Evolutionary conservation across 441 rosid species (phyloP), one percentile per base, ranked within the genome.

Genomic region (Corymbia calophylla): DNA sequence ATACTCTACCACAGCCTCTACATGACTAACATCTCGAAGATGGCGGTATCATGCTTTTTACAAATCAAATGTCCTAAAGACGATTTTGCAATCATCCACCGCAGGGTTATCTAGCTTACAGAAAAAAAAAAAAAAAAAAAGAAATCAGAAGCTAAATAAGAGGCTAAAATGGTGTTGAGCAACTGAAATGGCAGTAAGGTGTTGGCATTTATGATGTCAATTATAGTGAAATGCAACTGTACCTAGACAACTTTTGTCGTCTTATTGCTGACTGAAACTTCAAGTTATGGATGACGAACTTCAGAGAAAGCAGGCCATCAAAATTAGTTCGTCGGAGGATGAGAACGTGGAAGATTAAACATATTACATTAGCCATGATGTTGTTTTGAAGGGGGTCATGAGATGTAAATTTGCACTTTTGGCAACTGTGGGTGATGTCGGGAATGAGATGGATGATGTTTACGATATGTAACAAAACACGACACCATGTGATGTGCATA

Each of bases 401-500:
- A 62, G 68, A 62, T 58, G n/a, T 2, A 58, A 23, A 58, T 10
- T 9, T 11, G 62, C 62, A 58, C 62, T 58, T 58, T 60, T 60
- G 29, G 66, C 16, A 5, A 29, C 32, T 13, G 8, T 62, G 2
- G 68, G 32, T 62, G 68, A 15, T 62, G 68, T 62, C 31, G 17
- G 32, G 32, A 62, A 62, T 62, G 68, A 62, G 68, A 5, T 62
- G 32, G 32, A 62, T 62, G 68, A 62, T 62, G 32, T 62, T 62
- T 29, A 13, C 1, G 68, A 29, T 5, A 62, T 62, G 68, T 62
- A 62, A 62, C 1, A n/a, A 62, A 62, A 62, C 18, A 14, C 68
- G 1, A 62, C 68, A 62, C 0, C 0, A 13, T 62, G 68, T 62
- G 3, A 62, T 29, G 68, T 0, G 17, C 32, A 62, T 29, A 29